Base-by-base conservation (phyloP, 2,329 filamentous ascomycete species). In the Fusarium sp. region DNA sequence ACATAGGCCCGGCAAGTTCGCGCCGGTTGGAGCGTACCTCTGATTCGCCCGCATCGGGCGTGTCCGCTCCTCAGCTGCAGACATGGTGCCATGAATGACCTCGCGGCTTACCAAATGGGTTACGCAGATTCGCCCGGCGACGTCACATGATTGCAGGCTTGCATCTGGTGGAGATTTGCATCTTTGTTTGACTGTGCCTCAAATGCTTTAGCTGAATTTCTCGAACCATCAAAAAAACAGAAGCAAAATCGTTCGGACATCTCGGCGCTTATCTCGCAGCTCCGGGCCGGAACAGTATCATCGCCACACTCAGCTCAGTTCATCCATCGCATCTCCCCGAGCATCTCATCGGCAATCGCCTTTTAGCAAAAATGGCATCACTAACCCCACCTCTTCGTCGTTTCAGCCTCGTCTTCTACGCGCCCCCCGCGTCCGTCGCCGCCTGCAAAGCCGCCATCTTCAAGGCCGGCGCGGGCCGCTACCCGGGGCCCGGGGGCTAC, bases 391-490 rank as follows among this genome's bases (percentile, higher is more conserved):
- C 66, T 22, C 25, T 74, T 0, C 61, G 45, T 22, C 72, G 75
- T 16, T 84, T 79, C 76, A 80, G 67, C 67, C 85, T 91, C 42
- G 80, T 89, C 65, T 91, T 91, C 77, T 85, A 86, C 81, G 86
- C 85, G 1, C 88, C 89, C 0, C 76, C 81, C 0, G 27, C 82
- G 7, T 81, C 81, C 22, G 81, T 88, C n/a, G 82, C 82, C n/a
- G 82, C 82, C 14, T 88, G 87, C 80, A 91, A 91, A 79, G 66
- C 81, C 0, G 89, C 89, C 68, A 83, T 91, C 74, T 90, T 91
- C 78, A 83, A 83, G n/a, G 87, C 88, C 18, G 89, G 89, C n/a
- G 89, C 88, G 3, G 89, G 89, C 29, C 82, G 85, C 13, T 88
- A 87, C 65, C 86, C 87, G 1, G 83, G 83, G 0, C 77, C 83